Percentiles rank a stretch among this genome's conserved stretches.
Evolutionary conservation across 1,139 yeast genomes (phyloP).

Genomic region (Yamadazyma dendronema): DNA sequence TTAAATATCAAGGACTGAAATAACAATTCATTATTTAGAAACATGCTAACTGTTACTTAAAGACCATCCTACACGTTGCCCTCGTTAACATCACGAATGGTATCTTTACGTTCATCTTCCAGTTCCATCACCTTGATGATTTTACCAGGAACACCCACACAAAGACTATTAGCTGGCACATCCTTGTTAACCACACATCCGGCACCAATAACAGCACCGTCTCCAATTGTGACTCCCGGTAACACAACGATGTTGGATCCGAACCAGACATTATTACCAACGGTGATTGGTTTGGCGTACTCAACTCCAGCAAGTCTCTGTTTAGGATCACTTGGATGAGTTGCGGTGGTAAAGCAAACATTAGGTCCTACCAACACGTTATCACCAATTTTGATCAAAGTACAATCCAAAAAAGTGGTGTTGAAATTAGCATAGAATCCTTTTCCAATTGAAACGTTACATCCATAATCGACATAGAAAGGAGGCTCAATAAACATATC

Average conservation of each 20-base stretch:
- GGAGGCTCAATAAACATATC: constrained; percentile 50
- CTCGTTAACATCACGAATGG: constrained; percentile 9
- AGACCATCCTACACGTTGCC: no score
- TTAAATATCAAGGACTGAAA: no score
- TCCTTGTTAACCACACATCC: constrained; percentile 61
- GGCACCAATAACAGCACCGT: constrained; percentile 63
- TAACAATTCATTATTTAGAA: no score
- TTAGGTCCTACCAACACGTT: constrained; percentile 63
- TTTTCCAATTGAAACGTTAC: constrained; percentile 50
- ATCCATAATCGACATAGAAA: constrained; percentile 58
- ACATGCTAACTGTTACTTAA: no score
- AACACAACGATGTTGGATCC: constrained; percentile 54
- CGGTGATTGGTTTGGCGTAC: constrained; percentile 52
- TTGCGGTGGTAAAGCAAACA: constrained; percentile 58
- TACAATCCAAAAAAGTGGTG: constrained; percentile 56
- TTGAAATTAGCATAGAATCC: constrained; percentile 57
- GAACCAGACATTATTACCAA: constrained; percentile 68
- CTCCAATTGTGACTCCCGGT: constrained; percentile 69
- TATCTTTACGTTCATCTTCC: constrained; percentile 10
- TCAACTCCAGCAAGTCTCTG: constrained; percentile 47
- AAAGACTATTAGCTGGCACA: constrained; percentile 52
- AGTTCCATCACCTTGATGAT: constrained; percentile 26
- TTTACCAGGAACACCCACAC: constrained; percentile 61
- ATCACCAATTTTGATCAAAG: constrained; percentile 61
- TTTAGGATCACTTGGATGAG: constrained; percentile 58